A percentile compares a stretch with the other conserved stretches of the same genome.
phyloP scores from a whole-genome alignment of 495 filamentous ascomycete species.

The Aspergillus incahuasiensis region DNA sequence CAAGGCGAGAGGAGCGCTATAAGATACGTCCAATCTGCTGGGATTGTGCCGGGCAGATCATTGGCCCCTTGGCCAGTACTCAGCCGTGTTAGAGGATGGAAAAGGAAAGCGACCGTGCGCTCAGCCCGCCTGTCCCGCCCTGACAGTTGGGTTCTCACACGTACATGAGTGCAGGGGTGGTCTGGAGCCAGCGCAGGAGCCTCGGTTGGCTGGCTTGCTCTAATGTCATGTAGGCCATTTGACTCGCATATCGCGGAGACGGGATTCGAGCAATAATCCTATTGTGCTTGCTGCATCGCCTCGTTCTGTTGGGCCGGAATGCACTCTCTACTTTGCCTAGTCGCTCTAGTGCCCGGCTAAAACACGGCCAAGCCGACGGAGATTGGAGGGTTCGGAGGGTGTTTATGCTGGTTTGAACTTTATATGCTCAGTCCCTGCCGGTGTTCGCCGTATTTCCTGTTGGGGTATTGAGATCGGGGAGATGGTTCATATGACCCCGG shows the following conservation, averaged over 20 bases:
- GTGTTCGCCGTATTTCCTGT: not conserved
- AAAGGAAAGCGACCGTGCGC: not conserved
- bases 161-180: not conserved
- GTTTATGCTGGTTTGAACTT: not conserved
- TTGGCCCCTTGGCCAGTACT: not conserved
- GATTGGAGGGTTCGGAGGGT: not conserved
- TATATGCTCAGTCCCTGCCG: not conserved
- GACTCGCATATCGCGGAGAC: constrained; percentile 10
- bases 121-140: not conserved
- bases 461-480: not conserved
- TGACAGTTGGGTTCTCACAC: constrained; percentile 3
- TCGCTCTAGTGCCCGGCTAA: not conserved
- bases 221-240: constrained; percentile 6
- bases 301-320: constrained; percentile 10
- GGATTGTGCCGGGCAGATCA: not conserved
- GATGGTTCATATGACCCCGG: not conserved
- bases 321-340: not conserved
- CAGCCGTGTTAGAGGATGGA: not conserved
- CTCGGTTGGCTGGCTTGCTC: not conserved
- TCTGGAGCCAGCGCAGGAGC: constrained; percentile 1
- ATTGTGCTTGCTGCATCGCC: constrained; percentile 5
- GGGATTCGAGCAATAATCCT: not conserved
- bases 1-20: constrained; percentile 6
- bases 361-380: not conserved
- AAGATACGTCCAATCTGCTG: not conserved